Evolutionary conservation across 345 rosid genomes (phyloP).

Genomic region (Psidium friedrichsthalianum): DNA sequence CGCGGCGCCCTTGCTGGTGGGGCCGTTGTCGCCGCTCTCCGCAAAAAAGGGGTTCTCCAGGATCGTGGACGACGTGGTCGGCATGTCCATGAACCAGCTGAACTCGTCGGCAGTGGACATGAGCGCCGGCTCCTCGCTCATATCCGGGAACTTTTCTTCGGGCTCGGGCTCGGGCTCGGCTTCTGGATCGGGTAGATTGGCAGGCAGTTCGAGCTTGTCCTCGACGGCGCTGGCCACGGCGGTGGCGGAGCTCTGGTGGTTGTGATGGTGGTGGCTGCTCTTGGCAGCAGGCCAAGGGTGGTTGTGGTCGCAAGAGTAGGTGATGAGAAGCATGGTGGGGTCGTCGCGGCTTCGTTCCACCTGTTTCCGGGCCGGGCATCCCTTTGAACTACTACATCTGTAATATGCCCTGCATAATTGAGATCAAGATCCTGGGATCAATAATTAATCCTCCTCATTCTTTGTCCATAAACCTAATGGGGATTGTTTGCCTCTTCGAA

Average conservation of each 20-base stretch:
- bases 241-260: not conserved
- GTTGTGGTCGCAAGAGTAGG: slow-evolving; percentile 87
- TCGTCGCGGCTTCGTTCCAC: slow-evolving; percentile 89
- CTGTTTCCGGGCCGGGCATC: slow-evolving; percentile 94
- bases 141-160: slow-evolving; percentile 33
- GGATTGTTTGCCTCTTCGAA: not conserved
- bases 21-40: not conserved
- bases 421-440: not conserved
- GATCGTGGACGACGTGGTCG: slow-evolving; percentile 58
- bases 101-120: slow-evolving; percentile 42
- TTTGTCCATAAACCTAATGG: not conserved
- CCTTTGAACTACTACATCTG: slow-evolving; percentile 93
- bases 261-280: slow-evolving; percentile 27
- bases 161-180: slow-evolving; percentile 20
- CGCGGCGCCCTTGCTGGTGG: not conserved
- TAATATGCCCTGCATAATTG: slow-evolving; percentile 64
- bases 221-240: not conserved
- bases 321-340: slow-evolving; percentile 74
- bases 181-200: not conserved
- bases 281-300: slow-evolving; percentile 80
- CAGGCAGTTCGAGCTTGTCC: not conserved
- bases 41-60: slow-evolving; percentile 60
- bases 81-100: slow-evolving; percentile 76
- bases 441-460: not conserved
- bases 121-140: slow-evolving; percentile 26